These are phyloP conservation scores for Phytopythium vexans DNA, from an alignment of 352 stramenopile genomes.

Conservation along the genomic window DNA sequence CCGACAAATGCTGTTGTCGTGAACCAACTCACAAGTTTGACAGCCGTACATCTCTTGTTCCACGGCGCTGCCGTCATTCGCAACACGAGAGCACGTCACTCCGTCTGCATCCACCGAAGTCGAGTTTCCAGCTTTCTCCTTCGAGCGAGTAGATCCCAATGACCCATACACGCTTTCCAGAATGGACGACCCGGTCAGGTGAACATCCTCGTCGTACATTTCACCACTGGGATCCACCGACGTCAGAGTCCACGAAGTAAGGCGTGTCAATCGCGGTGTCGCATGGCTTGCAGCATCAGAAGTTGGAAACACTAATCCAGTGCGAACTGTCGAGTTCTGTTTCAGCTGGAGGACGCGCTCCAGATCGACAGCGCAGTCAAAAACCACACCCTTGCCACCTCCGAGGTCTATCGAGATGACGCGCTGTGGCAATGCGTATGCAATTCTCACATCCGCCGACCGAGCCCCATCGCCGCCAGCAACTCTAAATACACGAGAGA, in stretches of 20 bases:
- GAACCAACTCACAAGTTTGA: slow-evolving; percentile 76
- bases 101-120: not conserved
- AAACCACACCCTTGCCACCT: slow-evolving; percentile 32
- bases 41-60: slow-evolving; percentile 76
- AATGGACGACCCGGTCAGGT: not conserved
- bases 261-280: slow-evolving; percentile 58
- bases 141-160: not conserved
- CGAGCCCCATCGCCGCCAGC: slow-evolving; percentile 11
- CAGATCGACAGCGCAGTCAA: slow-evolving; percentile 55
- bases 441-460: slow-evolving; percentile 27
- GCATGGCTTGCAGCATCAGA: slow-evolving; percentile 59
- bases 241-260: slow-evolving; percentile 12
- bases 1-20: slow-evolving; percentile 62
- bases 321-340: slow-evolving; percentile 21
- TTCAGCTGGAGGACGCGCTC: slow-evolving; percentile 41
- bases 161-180: slow-evolving; percentile 3
- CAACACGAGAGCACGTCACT: slow-evolving; percentile 47
- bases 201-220: not conserved
- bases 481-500: slow-evolving; percentile 33
- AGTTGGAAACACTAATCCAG: slow-evolving; percentile 56
- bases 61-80: slow-evolving; percentile 81
- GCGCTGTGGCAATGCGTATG: slow-evolving; percentile 38
- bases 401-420: slow-evolving; percentile 35
- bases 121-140: not conserved
- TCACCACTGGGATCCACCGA: not conserved